phyloP scores from a whole-genome alignment of 345 rosid species.

The Citrus mangshanensis region DNA sequence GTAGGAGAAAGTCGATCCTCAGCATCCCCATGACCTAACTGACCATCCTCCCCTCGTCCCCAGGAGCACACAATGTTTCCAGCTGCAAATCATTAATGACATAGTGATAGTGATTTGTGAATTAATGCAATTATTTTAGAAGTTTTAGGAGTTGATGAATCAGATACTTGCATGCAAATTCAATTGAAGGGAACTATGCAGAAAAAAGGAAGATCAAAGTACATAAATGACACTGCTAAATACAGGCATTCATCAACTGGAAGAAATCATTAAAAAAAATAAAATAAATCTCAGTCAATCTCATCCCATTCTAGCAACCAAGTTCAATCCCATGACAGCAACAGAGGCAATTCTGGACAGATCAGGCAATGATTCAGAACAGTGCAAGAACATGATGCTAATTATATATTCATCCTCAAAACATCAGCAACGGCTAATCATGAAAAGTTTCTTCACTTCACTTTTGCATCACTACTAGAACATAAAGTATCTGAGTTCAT shows the following conservation, averaged over 20 bases:
- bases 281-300: background rate
- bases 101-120: background rate
- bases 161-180: background rate
- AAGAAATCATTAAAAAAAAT: background rate
- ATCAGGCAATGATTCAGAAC: background rate
- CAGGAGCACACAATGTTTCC: conserved; percentile 87
- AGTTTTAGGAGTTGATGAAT: background rate
- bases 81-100: conserved; percentile 44
- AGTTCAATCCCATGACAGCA: background rate
- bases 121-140: background rate
- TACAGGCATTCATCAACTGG: background rate
- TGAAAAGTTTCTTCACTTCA: background rate
- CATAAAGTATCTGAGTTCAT: background rate
- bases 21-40: conserved; percentile 95
- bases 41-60: conserved; percentile 99
- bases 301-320: background rate
- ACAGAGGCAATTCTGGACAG: background rate
- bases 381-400: background rate
- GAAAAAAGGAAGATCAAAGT: background rate
- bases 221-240: background rate
- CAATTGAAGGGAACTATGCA: background rate
- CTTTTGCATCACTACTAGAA: background rate
- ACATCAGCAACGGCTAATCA: background rate
- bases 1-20: conserved; percentile 84
- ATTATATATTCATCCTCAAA: background rate